Evolutionary conservation across 306 rosid genomes (phyloP), one percentile per base, ranked within the genome.

Genomic region (Ammopiptanthus mongolicus): DNA sequence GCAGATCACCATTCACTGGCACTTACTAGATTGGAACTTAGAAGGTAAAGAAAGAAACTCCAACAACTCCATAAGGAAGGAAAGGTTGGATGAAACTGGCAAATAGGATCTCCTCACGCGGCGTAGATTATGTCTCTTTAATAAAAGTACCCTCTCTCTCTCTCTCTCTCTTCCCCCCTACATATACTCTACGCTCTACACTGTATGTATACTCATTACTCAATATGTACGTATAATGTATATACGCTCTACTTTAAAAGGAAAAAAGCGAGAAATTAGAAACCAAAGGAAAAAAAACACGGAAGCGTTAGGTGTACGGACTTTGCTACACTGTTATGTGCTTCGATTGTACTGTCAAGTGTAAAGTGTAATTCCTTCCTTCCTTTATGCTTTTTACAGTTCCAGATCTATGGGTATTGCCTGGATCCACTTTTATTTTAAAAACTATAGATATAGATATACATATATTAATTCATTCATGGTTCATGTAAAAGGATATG

Each of bases 101-200:
- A 77, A 70, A 56, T 75, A 66, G 75, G 82, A 85, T 79, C 85
- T 78, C 63, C 83, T 69, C 84, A 82, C 84, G 81, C 85, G 82
- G 84, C 81, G 67, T 55, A 76, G 60, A 73, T 52, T 48, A 21
- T 73, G 65, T 72, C 9, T 67, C 3, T 31, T 62, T 5, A 17
- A 31, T 5, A 17, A 31, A 9, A 41, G 15, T 5, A 47, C 19
- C 3, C 46, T 41, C 51, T 64, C 8, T 36, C 52, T 1, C 62
- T 36, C 3, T 25, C 28, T 13, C 50, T 12, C 14, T 41, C 47
- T 11, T 41, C 47, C 14, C n/a, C 15, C 13, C 5, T 13, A 44
- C 5, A 44, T 3, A 6, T 3, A 1, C 33, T 5, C 62, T 12
- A 11, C 44, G 22, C 57, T 56, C 4, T 48, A 56, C 42, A 3